Base-by-base conservation (phyloP, 257 asterid species). In the Scutellaria barbata region DNA sequence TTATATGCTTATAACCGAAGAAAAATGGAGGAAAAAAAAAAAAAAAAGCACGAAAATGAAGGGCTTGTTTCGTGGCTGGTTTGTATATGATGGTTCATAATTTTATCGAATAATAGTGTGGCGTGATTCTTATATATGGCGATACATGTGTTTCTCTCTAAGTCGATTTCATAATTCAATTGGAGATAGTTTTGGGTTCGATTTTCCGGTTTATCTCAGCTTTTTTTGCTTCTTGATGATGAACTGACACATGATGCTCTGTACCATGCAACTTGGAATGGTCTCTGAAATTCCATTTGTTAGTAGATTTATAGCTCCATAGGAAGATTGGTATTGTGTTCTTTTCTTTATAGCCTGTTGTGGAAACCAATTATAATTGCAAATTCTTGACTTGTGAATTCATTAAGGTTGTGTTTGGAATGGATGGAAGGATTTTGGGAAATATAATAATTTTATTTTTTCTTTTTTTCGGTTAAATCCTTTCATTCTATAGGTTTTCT, bases 81-180 rank as follows among this genome's bases (percentile, higher is more conserved):
- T 71, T 88, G 84, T 85, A 79, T 68, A 75, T 85, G 82, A 11
- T 76, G 79, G 73, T 74, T 78, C 73, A 76, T 77, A 39, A 58
- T 76, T 76, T 72, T 33, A 63, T 72, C 25, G 61, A 81, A 82
- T 81, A 67, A 61, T 40, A 67, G 64, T 65, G 74, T 81, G 81
- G 47, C 42, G 41, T 76, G 17, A 37, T 65, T 57, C 55, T 46
- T 47, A 2, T 74, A 63, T 14, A 54, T 68, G 30, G 11, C 8
- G 1, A 33, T 65, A 62, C 35, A 8, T 58, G 56, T 58, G 40
- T 40, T 63, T 55, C 52, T 43, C 20, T 48, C 52, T 1, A 42
- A 76, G 62, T 25, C 45, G 46, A 53, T 71, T 58, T 65, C 46
- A 53, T 54, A 35, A 20, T 60, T 71, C 46, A 35, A 45, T 5